These are phyloP conservation scores for Ceratocystis alfenasii DNA, from an alignment of 2,329 filamentous ascomycete species.

Conservation along the genomic window DNA sequence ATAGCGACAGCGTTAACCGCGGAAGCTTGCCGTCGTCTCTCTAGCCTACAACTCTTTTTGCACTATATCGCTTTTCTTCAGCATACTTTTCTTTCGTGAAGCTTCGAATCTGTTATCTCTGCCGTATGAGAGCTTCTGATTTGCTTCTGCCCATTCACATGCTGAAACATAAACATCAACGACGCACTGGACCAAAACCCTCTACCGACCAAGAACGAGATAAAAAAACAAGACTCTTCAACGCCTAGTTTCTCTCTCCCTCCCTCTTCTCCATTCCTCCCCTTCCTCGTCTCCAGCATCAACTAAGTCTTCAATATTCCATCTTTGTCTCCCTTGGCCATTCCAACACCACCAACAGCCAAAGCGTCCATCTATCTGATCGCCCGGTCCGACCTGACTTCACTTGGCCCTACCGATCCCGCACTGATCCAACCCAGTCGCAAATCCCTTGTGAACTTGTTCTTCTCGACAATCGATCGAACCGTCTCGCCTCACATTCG, in stretches of 20 bases:
- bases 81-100: no score
- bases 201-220: background rate
- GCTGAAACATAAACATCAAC: background rate
- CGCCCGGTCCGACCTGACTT: background rate
- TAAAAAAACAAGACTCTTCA: background rate
- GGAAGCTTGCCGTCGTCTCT: no score
- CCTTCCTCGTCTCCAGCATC: background rate
- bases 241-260: background rate
- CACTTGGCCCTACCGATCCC: no score
- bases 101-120: no score
- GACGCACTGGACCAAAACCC: background rate
- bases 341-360: background rate
- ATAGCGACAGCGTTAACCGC: no score
- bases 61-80: background rate
- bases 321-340: background rate
- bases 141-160: background rate
- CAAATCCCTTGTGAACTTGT: no score
- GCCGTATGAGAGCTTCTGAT: background rate
- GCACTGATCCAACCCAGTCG: no score
- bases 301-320: background rate
- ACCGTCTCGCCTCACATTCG: no score
- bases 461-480: no score
- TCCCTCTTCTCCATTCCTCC: background rate
- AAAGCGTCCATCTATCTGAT: background rate
- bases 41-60: background rate